These are phyloP conservation scores for Piper betle DNA, from an alignment of 164 flowering plant genomes.

Conservation along the genomic window DNA sequence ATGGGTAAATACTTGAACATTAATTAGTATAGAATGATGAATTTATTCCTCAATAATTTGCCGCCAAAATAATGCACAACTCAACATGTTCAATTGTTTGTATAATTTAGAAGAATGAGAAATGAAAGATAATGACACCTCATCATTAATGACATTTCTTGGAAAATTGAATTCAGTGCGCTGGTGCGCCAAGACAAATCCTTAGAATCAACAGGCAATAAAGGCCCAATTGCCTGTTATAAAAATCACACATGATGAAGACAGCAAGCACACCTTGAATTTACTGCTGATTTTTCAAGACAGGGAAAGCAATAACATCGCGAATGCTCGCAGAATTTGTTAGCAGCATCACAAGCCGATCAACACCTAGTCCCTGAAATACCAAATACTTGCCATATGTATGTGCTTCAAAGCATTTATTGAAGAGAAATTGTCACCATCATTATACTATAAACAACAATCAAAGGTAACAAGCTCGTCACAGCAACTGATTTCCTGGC, in stretches of 20 bases:
- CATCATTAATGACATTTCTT: not conserved
- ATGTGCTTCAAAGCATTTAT: not conserved
- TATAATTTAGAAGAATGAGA: not conserved
- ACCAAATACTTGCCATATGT: not conserved
- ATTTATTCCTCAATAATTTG: too few species aligned
- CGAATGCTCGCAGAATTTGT: slow-evolving; percentile 87
- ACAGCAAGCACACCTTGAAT: not conserved
- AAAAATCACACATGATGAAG: not conserved
- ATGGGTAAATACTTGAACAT: not conserved
- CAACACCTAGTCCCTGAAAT: slow-evolving; percentile 85
- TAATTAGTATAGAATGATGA: not conserved
- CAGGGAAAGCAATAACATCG: slow-evolving; percentile 93
- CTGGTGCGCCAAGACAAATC: not conserved
- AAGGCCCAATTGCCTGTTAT: not conserved
- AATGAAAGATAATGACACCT: not conserved
- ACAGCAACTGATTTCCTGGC: not conserved
- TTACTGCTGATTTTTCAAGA: slow-evolving; percentile 64
- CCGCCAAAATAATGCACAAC: not conserved
- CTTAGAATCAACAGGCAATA: not conserved
- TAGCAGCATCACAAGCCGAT: slow-evolving; percentile 91
- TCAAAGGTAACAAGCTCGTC: not conserved
- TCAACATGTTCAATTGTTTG: not conserved
- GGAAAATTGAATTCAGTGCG: not conserved
- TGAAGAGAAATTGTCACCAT: not conserved
- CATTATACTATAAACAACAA: not conserved